phyloP scores from a whole-genome alignment of 1,284 basidiomycete species.

The Chalciporus sp. region DNA sequence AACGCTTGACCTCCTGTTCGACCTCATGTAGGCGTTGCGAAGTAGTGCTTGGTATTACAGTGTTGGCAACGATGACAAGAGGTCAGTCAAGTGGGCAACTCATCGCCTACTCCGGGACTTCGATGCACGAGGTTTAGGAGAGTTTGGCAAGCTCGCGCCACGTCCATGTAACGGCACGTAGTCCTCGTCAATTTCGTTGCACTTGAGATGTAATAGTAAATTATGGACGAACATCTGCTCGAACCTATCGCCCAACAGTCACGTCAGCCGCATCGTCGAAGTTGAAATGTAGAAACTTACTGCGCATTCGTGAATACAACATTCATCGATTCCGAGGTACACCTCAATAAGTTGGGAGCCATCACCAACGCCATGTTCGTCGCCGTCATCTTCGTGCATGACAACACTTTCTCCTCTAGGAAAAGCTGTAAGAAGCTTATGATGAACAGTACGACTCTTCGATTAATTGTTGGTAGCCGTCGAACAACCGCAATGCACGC shows the following conservation, averaged over 20 bases:
- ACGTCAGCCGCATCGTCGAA: neutral
- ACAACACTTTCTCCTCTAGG: conserved; percentile 71
- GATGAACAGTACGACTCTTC: conserved; percentile 82
- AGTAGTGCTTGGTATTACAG: neutral
- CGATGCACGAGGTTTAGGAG: conserved; percentile 33
- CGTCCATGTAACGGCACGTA: conserved; percentile 79
- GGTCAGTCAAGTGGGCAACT: neutral
- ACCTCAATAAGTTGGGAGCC: conserved; percentile 86
- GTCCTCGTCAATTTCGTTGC: conserved; percentile 69
- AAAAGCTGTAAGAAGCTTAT: conserved; percentile 90
- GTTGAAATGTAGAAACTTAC: conserved; percentile 47
- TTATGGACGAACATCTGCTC: conserved; percentile 88
- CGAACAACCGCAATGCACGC: conserved; percentile 75
- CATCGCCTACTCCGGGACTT: conserved; percentile 38
- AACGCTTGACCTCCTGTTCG: neutral
- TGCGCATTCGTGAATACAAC: conserved; percentile 88
- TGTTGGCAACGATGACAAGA: neutral
- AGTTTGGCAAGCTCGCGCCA: conserved; percentile 49
- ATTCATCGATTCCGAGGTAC: conserved; percentile 79
- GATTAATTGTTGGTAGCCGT: conserved; percentile 79
- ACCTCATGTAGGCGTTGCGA: neutral
- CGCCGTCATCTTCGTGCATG: conserved; percentile 84
- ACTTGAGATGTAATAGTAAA: conserved; percentile 77
- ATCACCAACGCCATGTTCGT: conserved; percentile 81
- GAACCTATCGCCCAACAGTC: conserved; percentile 49